Base-by-base conservation (phyloP, 1,139 yeast genomes). In the Yamadazyma songkhlaensis region DNA sequence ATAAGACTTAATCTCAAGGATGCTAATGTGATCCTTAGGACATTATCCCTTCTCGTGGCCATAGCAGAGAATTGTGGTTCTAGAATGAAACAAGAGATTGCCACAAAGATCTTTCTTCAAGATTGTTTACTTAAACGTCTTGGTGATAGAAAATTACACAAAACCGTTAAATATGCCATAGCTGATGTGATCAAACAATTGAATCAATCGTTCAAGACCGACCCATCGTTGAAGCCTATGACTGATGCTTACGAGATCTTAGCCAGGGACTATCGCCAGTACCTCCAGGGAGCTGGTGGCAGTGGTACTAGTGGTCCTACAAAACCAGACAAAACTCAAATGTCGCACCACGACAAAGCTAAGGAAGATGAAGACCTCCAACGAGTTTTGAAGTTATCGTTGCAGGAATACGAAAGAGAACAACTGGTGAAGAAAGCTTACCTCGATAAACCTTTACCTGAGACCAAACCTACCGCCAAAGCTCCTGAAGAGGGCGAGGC, bases 41-140 rank as follows among this genome's bases (percentile, higher is more conserved):
- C 94, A 0, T 62, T 92, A 37, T 75, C 96, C 0, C 63, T 92
- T 38, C 63, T 87, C 13, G 74, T 79, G 13, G 83, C 96, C 0
- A 60, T 88, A 26, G 96, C 96, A 1, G 96, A 90, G 59, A 92
- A 92, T 57, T 90, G 97, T 62, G 97, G 97, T 1, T 81, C 95
- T 2, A 71, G 89, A 48, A 78, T 86, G 77, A 82, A 81, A 50
- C 89, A 86, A 45, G 88, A 84, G 50, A 80, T 90, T 32, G 90
- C 96, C 25, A 71, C 89, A 15, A 78, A 77, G 47, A 55, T 72
- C 9, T 88, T 89, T 55, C 76, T 89, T 22, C 67, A 71, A 32
- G 69, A 64, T 21, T 41, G 72, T 15, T 64, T 92, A 35, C 53
- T 79, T 27, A 68, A 70, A 41, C 66, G 82, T 46, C 66, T 87